Base-by-base conservation (phyloP, 371 early-diverging fungal genomes). In the Circinella minor region DNA sequence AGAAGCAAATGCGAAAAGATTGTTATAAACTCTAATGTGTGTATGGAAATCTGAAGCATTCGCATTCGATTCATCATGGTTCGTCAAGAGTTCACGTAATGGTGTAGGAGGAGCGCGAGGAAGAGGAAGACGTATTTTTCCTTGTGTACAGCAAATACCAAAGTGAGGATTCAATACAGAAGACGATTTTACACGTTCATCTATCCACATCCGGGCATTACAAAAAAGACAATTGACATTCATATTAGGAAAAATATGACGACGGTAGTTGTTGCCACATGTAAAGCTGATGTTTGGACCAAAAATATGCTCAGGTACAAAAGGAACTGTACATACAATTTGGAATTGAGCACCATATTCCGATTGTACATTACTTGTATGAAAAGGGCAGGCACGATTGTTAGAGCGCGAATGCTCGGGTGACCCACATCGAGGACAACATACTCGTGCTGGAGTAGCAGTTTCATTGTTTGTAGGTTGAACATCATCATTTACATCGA, bases 1-100 rank as follows among this genome's bases (percentile, higher is more conserved):
- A 54, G 54, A 54, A 54, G 54, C 54, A 18, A 54, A 54, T n/a
- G 54, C 54, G 15, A 54, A 54, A 15, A 54, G 15, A 54, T 18
- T 54, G 15, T 54, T 54, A 18, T 54, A 54, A 1, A 5, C 3
- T 15, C 54, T 15, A 18, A 54, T 54, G 15, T 54, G 6, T 15
- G 54, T 54, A 18, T 54, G 54, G 54, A 54, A 54, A 54, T 15
- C 54, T 6, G 54, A 8, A 18, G n/a, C 20, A 6, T 2, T 15
- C 15, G 3, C 6, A 54, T 54, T 18, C 0, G 54, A 54, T 15
- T 8, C 6, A 54, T 54, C 54, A 54, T 54, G 54, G 15, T 54
- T 54, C 4, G 54, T 54, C n/a, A 54, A 18, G 0, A 54, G 15
- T 1, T 15, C 54, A n/a, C 15, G 54, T n/a, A 54, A 18, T 18